phyloP scores from a whole-genome alignment of 176 grass and related monocot genomes.

The Poa pratensis region DNA sequence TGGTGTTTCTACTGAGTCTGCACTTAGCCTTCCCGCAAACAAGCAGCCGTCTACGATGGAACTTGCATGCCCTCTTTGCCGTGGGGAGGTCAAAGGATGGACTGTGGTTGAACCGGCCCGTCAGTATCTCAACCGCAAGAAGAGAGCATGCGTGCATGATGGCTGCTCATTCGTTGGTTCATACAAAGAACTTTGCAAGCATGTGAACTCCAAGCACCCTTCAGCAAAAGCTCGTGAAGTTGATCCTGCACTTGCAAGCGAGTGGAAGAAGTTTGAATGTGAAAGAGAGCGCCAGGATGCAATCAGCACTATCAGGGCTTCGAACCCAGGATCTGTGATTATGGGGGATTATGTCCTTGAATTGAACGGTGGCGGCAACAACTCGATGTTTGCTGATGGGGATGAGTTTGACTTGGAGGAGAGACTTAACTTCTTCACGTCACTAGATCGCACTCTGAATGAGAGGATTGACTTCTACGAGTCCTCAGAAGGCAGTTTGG shows the following conservation, averaged over 20 bases:
- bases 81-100: conserved; percentile 90
- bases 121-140: conserved; percentile 77
- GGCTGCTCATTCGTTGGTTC: conserved; percentile 77
- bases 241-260: conserved; percentile 78
- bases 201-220: conserved; percentile 70
- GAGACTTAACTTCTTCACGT: conserved; percentile 59
- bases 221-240: conserved; percentile 64
- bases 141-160: conserved; percentile 75
- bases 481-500: conserved; percentile 55
- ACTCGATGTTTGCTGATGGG: conserved; percentile 37
- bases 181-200: conserved; percentile 76
- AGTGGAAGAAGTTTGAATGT: conserved; percentile 79
- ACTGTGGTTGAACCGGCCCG: conserved; percentile 86
- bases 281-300: conserved; percentile 82
- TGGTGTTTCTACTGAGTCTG: conserved; percentile 28
- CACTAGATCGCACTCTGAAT: conserved; percentile 53
- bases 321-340: conserved; percentile 76
- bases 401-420: conserved; percentile 51
- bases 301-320: conserved; percentile 81
- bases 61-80: conserved; percentile 87
- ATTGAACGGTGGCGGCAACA: conserved; percentile 56
- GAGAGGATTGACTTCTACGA: conserved; percentile 55
- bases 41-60: conserved; percentile 56
- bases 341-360: conserved; percentile 96
- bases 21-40: conserved; percentile 33